A percentile compares a stretch with the other conserved stretches of the same genome.
Conservation (phyloP, 768 basidiomycete species). For the Lentinula sp. region DNA sequence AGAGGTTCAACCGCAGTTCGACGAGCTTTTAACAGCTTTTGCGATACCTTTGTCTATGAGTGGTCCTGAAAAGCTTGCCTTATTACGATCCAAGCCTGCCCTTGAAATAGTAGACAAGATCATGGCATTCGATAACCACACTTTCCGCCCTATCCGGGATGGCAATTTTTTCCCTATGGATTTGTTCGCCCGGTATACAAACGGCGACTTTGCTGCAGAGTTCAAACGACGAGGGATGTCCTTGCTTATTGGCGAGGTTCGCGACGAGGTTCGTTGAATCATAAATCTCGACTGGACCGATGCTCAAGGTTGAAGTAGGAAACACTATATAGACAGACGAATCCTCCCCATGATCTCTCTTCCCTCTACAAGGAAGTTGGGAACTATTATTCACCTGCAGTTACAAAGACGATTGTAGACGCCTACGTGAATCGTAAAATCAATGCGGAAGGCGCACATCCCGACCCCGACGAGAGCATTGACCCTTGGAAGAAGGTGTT, state of each 20-base stretch:
- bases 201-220: conserved; percentile 6
- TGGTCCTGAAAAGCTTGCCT: conserved; percentile 7
- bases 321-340: conserved; percentile 8
- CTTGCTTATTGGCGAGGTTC: conserved; percentile 5
- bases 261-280: conserved; percentile 1
- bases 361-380: conserved; percentile 8
- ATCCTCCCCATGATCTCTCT: conserved; percentile 2
- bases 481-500: conserved; percentile 8
- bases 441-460: conserved; percentile 4
- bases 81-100: conserved; percentile 1
- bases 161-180: conserved; percentile 6
- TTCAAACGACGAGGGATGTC: conserved; percentile 3
- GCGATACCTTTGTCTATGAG: conserved; percentile 1
- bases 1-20: conserved; percentile 8
- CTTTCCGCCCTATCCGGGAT: conserved; percentile 7
- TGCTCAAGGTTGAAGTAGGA: not conserved
- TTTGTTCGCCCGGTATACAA: conserved; percentile 2
- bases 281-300: not conserved
- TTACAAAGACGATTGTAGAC: conserved; percentile 4
- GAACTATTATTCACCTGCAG: conserved; percentile 8
- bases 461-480: conserved; percentile 5
- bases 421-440: conserved; percentile 4
- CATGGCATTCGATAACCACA: conserved; percentile 4
- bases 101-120: not conserved
- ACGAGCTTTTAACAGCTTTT: conserved; percentile 2